phyloP scores from a whole-genome alignment of 1,284 basidiomycete genomes.

The Puccinia polysora region DNA sequence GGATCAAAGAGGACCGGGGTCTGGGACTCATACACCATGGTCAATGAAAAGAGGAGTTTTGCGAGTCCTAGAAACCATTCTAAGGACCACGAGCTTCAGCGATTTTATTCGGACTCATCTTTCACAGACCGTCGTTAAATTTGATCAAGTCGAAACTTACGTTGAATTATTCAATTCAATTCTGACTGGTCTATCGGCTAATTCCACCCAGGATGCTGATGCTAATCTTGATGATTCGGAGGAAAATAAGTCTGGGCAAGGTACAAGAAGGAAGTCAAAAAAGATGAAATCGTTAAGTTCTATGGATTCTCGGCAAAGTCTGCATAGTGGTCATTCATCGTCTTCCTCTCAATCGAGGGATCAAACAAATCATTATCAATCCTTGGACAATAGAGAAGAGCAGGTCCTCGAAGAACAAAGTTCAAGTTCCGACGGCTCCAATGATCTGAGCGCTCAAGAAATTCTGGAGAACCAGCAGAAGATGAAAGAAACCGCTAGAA shows the following conservation, averaged over 20 bases:
- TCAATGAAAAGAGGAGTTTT: conserved; percentile 38
- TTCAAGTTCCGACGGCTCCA: neutral
- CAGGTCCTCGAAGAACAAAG: neutral
- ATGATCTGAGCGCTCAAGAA: neutral
- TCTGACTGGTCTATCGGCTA: neutral
- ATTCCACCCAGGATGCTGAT: neutral
- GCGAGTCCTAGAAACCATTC: conserved; percentile 28
- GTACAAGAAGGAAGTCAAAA: too few relatives aligned
- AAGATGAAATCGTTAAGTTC: too few relatives aligned
- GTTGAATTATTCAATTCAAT: conserved; percentile 17
- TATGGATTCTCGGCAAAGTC: neutral
- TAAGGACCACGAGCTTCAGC: conserved; percentile 31
- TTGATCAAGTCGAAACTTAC: conserved; percentile 20
- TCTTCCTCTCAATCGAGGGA: neutral
- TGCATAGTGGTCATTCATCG: neutral
- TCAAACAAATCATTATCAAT: neutral
- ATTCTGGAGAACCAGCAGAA: neutral
- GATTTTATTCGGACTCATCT: neutral
- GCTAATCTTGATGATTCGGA: neutral
- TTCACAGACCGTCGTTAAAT: conserved; percentile 4
- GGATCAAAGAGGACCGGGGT: conserved; percentile 5
- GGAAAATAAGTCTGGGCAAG: too few relatives aligned
- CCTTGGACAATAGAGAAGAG: neutral
- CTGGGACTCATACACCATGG: conserved; percentile 4
- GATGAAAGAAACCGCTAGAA: conserved; percentile 1